Evolutionary conservation across 345 rosid species (phyloP).

Genomic region (Salix viminalis): DNA sequence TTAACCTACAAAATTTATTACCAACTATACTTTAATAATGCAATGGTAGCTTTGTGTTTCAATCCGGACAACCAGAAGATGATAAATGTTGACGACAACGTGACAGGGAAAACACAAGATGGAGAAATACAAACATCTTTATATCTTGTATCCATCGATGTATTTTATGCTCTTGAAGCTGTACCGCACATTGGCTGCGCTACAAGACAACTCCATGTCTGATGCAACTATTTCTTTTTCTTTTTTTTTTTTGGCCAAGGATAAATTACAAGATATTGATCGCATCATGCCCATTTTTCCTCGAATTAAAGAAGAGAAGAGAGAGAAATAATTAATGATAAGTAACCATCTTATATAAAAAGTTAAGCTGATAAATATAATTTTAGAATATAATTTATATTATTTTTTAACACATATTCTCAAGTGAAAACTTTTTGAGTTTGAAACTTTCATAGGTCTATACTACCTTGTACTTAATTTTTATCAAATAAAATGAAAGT

Average conservation of each 20-base stretch:
- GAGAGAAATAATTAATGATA: neutral
- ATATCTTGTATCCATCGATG: neutral
- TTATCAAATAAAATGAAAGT: no score
- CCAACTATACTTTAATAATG: no score
- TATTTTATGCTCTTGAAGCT: neutral
- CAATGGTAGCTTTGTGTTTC: neutral
- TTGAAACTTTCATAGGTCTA: no score
- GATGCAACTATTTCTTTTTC: neutral
- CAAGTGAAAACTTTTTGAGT: no score
- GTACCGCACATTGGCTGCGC: neutral
- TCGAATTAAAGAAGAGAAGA: neutral
- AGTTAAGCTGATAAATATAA: no score
- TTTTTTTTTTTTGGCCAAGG: no score
- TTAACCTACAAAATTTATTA: no score
- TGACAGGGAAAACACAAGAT: neutral
- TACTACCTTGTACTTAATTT: no score
- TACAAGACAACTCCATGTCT: neutral
- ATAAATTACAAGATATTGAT: no score
- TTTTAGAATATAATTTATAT: no score
- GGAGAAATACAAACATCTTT: neutral
- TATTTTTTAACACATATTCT: rapidly evolving
- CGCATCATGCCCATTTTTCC: neutral
- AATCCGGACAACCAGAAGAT: neutral
- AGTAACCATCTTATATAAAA: neutral
- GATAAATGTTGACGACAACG: neutral